phyloP scores from a whole-genome alignment of 495 filamentous ascomycete species.

The Penicillium cosmopolitanum region DNA sequence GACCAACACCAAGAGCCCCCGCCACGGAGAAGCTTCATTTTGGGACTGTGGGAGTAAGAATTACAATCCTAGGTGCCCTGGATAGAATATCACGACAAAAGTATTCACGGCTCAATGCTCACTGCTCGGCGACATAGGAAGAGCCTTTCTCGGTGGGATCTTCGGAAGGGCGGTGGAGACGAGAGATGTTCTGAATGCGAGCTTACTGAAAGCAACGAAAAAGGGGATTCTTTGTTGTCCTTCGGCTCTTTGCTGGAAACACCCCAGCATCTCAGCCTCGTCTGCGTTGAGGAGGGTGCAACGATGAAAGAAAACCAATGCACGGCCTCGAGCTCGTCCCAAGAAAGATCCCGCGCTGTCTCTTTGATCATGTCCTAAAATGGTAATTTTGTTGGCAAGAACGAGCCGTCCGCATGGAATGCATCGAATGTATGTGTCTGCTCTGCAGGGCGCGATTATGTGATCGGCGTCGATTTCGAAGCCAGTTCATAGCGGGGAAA shows the following conservation, averaged over 20 bases:
- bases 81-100: too few species aligned
- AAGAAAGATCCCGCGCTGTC: not conserved
- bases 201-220: not conserved
- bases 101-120: too few species aligned
- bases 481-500: not conserved
- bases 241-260: not conserved
- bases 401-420: too few species aligned
- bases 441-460: too few species aligned
- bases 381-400: not conserved
- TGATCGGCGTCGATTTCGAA: not conserved
- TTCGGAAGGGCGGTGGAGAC: too few species aligned
- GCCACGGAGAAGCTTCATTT: not conserved
- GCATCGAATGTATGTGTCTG: too few species aligned
- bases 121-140: too few species aligned
- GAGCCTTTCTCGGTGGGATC: too few species aligned
- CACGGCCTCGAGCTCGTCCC: not conserved
- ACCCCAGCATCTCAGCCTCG: not conserved
- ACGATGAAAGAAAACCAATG: not conserved
- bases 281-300: not conserved
- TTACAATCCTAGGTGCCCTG: too few species aligned
- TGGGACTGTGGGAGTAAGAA: too few species aligned
- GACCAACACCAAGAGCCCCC: conserved; percentile 14
- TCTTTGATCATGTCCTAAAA: not conserved
- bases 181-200: not conserved
- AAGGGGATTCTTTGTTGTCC: not conserved